phyloP scores from a whole-genome alignment of 805 yeast genomes.

The Starmerella stellata region DNA sequence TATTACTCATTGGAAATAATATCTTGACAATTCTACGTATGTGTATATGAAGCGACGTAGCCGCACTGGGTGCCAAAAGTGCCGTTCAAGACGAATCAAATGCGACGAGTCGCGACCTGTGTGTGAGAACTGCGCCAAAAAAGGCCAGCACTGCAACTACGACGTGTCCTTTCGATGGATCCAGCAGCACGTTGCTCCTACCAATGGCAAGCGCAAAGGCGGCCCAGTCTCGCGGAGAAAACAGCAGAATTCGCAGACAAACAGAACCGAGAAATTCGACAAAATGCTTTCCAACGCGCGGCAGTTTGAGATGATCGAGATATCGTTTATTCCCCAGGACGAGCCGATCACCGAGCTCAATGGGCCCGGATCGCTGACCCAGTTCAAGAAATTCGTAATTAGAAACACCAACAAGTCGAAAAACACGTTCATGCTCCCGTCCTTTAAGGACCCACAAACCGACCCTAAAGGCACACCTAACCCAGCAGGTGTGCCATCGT shows the following conservation, averaged over 20 bases:
- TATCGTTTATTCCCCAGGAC: slow-evolving; percentile 8
- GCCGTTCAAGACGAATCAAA: slow-evolving; percentile 44
- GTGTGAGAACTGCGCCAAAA: slow-evolving; percentile 34
- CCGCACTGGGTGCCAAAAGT: slow-evolving; percentile 45
- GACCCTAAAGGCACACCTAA: slow-evolving; percentile 1
- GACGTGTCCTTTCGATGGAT: slow-evolving; percentile 13
- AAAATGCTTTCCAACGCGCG: neutral
- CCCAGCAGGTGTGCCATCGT: slow-evolving; percentile 2
- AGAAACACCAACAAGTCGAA: neutral
- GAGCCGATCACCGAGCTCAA: slow-evolving; percentile 8
- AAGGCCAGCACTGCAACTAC: slow-evolving; percentile 9
- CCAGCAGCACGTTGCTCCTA: neutral
- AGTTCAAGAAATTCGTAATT: slow-evolving; percentile 10
- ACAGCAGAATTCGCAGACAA: neutral
- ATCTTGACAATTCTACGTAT: too few relatives aligned
- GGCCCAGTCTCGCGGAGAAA: neutral
- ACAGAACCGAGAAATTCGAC: neutral
- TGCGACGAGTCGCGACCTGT: slow-evolving; percentile 48
- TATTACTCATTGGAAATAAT: too few relatives aligned
- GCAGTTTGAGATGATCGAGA: slow-evolving; percentile 7
- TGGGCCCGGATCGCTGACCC: slow-evolving; percentile 6
- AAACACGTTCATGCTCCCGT: slow-evolving; percentile 1
- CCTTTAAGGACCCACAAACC: neutral
- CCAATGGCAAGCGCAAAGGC: neutral
- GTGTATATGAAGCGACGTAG: slow-evolving; percentile 12